A percentile compares a stretch with the other conserved stretches of the same genome.
Evolutionary conservation across 495 filamentous ascomycete genomes (phyloP).

Genomic region (Neurospora pannonica): DNA sequence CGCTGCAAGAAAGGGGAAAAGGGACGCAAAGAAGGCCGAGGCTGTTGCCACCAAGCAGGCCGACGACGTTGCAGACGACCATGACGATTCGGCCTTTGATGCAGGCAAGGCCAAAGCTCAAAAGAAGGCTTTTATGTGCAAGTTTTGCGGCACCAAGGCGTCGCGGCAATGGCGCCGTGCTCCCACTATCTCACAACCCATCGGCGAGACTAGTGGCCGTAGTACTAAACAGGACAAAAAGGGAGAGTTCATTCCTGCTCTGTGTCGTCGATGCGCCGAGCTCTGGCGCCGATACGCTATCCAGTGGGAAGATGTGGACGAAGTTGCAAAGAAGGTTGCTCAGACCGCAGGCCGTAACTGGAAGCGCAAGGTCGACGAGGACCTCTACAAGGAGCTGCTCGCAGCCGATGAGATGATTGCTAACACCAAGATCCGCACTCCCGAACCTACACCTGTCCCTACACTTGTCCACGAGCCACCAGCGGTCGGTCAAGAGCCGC

Average conservation of each 20-base stretch:
- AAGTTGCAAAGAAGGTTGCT: conserved; percentile 81
- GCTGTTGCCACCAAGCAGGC: conserved; percentile 61
- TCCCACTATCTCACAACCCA: conserved; percentile 64
- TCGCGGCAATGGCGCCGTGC: conserved; percentile 91
- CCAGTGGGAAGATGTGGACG: conserved; percentile 92
- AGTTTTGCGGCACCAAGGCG: conserved; percentile 71
- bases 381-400: conserved; percentile 70
- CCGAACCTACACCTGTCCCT: conserved; percentile 32
- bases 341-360: conserved; percentile 73
- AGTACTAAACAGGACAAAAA: conserved; percentile 61
- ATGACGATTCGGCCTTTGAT: conserved; percentile 95
- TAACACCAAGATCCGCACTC: conserved; percentile 30
- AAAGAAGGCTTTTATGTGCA: conserved; percentile 85
- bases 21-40: conserved; percentile 61
- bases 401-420: conserved; percentile 41
- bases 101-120: conserved; percentile 68
- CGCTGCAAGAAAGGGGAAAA: conserved; percentile 77
- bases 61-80: conserved; percentile 86
- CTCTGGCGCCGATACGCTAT: conserved; percentile 93
- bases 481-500: conserved; percentile 26
- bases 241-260: conserved; percentile 64
- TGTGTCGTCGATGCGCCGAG: conserved; percentile 82
- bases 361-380: conserved; percentile 85
- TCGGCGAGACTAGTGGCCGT: conserved; percentile 56
- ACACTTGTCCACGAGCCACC: conserved; percentile 4